These are phyloP conservation scores for Eucalyptus tenuipes DNA, from an alignment of 345 rosid species.

Conservation along the genomic window DNA sequence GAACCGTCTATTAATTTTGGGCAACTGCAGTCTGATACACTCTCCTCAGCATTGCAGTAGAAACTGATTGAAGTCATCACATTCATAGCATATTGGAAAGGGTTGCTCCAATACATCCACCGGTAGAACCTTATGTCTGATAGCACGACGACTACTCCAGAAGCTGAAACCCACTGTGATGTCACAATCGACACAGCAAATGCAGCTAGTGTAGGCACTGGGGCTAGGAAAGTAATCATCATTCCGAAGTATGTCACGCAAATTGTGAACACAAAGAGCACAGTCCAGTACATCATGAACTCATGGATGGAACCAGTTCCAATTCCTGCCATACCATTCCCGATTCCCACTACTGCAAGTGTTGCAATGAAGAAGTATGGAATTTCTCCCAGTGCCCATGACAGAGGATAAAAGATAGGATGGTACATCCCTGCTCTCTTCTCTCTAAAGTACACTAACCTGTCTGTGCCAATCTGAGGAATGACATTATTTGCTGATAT, in stretches of 20 bases:
- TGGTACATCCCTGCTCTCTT: conserved; percentile 17
- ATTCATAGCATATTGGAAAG: conserved; percentile 10
- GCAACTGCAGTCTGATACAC: conserved; percentile 9
- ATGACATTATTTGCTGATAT: conserved; percentile 17
- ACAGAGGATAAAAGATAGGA: conserved; percentile 19
- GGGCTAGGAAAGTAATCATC: conserved; percentile 34
- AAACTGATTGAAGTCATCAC: conserved; percentile 5
- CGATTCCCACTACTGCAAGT: conserved; percentile 14
- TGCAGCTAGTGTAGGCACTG: conserved; percentile 19
- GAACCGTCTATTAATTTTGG: conserved; percentile 10
- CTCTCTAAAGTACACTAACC: conserved; percentile 17
- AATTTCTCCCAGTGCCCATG: conserved; percentile 22
- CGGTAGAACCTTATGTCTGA: conserved; percentile 12
- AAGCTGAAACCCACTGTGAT: conserved; percentile 17
- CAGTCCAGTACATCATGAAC: conserved; percentile 11
- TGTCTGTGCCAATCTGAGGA: conserved; percentile 23
- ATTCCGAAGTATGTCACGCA: conserved; percentile 15
- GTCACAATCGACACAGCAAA: conserved; percentile 17
- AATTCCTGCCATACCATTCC: conserved; percentile 16
- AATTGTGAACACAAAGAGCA: conserved; percentile 12
- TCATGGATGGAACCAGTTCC: conserved; percentile 9
- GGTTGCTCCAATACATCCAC: conserved; percentile 23
- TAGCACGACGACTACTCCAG: conserved; percentile 12
- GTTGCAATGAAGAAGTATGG: conserved; percentile 15
- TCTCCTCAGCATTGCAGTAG: conserved; percentile 1